Base-by-base conservation (phyloP, 805 yeast genomes). In the Saturnispora zaruensis region DNA sequence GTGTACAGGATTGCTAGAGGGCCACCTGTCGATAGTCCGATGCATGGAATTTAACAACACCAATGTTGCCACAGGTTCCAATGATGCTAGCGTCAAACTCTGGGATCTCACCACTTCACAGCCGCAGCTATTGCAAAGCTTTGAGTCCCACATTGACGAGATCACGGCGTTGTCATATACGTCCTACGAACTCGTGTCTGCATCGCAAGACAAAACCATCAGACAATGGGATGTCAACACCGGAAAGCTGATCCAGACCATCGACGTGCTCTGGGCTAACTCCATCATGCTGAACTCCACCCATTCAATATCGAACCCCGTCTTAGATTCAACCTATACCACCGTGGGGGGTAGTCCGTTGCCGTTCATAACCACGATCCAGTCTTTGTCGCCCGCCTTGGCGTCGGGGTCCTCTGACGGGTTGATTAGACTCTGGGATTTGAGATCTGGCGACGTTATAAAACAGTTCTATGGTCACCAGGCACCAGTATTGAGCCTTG, bases 331-430 rank as follows among this genome's bases (percentile, higher is more conserved):
- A 13, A 62, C 45, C 8, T 44, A 16, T 8, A 45, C 30, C 23
- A 46, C 50, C 9, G n/a, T 41, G 3, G 26, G 24, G 11, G 45
- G 45, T 23, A 34, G 21, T 16, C 13, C 52, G 16, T 51, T 55
- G 48, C 78, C 79, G 3, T 76, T 78, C 52, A 76, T 84, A 41
- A 83, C 86, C 0, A 82, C 86, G 0, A 61, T 84, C 32, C 90
- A 84, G 62, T 79, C 84, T 51, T 79, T 72, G 58, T 87, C 82
- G 58, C 86, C 87, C 0, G 91, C 90, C 0, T 66, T 84, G 55
- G 91, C 91, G 0, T 78, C 88, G 0, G 93, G 91, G 46, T 81
- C 89, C 0, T 78, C 79, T 16, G 91, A 84, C 63, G 91, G 91
- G 1, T 63, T 80, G 6, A 87, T 84, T 2, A 66, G 93, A 48